These are phyloP conservation scores for Clarireedia sp. DNA, from an alignment of 2,329 filamentous ascomycete species.

Conservation along the genomic window DNA sequence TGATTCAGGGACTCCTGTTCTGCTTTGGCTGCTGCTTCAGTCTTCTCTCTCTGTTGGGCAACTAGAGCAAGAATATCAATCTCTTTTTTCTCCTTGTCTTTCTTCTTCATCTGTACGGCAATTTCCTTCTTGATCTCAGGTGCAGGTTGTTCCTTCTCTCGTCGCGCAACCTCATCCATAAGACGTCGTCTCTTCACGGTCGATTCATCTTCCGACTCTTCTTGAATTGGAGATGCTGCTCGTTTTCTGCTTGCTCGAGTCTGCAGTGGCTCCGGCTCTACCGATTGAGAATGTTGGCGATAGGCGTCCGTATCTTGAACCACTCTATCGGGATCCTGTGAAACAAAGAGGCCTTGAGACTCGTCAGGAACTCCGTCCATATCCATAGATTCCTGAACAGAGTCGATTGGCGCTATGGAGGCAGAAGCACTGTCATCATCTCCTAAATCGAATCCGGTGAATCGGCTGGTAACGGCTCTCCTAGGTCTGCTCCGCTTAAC, in stretches of 20 bases:
- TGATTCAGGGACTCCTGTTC: conserved; percentile 48
- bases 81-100: conserved; percentile 42
- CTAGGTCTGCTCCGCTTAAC: conserved; percentile 30
- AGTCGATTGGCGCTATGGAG: conserved; percentile 10
- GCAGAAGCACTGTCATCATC: conserved; percentile 33
- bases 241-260: conserved; percentile 34
- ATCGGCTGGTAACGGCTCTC: conserved; percentile 45
- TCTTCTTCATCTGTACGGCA: conserved; percentile 4
- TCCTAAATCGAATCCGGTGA: conserved; percentile 67
- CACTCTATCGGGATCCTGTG: conserved; percentile 33
- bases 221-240: conserved; percentile 33
- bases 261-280: conserved; percentile 1
- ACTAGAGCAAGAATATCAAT: conserved; percentile 58
- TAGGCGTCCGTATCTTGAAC: conserved; percentile 25
- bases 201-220: conserved; percentile 50
- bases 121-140: conserved; percentile 13
- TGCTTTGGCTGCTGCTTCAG: conserved; percentile 53
- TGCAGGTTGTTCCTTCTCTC: conserved; percentile 29
- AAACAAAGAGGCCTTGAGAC: conserved; percentile 46
- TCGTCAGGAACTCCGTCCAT: conserved; percentile 35
- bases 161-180: conserved; percentile 45
- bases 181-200: conserved; percentile 70
- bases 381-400: conserved; percentile 39
- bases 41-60: conserved; percentile 47
- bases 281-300: conserved; percentile 14